Conservation (phyloP, 2,329 filamentous ascomycete species). For the Penicillium capsulatum region DNA sequence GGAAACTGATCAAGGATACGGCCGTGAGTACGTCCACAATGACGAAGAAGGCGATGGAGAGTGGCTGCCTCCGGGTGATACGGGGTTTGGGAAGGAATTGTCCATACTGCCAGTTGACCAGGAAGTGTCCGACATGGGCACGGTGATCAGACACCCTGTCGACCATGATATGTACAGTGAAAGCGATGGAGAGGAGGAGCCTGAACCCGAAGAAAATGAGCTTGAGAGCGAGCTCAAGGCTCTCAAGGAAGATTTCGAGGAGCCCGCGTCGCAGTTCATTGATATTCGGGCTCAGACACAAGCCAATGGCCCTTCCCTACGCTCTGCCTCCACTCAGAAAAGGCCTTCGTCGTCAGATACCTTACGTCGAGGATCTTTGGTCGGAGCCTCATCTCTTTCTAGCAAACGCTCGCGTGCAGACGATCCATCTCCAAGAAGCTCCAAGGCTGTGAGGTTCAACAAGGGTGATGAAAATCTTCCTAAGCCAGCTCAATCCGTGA, state of each 20-base stretch:
- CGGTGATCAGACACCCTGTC: slow-evolving; percentile 34
- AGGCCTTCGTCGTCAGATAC: slow-evolving; percentile 18
- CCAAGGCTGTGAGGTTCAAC: slow-evolving; percentile 35
- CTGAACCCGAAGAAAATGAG: slow-evolving; percentile 36
- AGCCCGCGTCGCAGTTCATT: slow-evolving; percentile 16
- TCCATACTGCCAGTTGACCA: slow-evolving; percentile 23
- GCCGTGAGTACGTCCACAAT: slow-evolving; percentile 1
- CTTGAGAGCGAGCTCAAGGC: slow-evolving; percentile 45
- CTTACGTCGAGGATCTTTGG: slow-evolving; percentile 12
- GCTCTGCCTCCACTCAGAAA: slow-evolving; percentile 17
- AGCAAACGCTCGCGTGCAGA: slow-evolving; percentile 20
- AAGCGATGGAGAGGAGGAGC: slow-evolving; percentile 28
- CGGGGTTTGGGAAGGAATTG: slow-evolving; percentile 27
- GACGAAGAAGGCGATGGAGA: slow-evolving; percentile 33
- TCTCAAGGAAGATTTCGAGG: slow-evolving; percentile 42
- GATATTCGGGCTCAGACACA: slow-evolving; percentile 16
- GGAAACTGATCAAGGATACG: slow-evolving; percentile 19
- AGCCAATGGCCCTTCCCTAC: slow-evolving; percentile 9
- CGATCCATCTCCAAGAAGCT: slow-evolving; percentile 24
- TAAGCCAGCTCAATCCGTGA: slow-evolving; percentile 7
- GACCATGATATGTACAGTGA: slow-evolving; percentile 29
- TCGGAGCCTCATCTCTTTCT: slow-evolving; percentile 19
- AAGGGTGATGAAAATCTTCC: slow-evolving; percentile 12
- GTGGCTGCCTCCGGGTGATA: slow-evolving; percentile 26
- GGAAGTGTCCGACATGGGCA: slow-evolving; percentile 32